phyloP scores from a whole-genome alignment of 2,329 filamentous ascomycete genomes.

The Ustulina deusta region DNA sequence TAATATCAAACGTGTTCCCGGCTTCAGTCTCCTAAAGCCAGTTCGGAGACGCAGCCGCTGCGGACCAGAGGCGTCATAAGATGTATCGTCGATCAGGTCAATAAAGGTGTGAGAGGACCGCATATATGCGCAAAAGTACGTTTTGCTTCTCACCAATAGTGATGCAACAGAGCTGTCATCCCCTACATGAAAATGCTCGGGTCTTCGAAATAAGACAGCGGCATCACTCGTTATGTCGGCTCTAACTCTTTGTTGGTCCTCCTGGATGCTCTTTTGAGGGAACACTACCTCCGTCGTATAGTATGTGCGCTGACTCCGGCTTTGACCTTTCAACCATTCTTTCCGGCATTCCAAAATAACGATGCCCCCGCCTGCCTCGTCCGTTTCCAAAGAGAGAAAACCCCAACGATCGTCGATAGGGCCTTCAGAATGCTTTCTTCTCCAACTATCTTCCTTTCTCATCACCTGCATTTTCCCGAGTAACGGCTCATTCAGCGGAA shows the following conservation, averaged over 20 bases:
- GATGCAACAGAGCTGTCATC: slow-evolving; percentile 57
- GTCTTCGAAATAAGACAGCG: slow-evolving; percentile 39
- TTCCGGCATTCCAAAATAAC: slow-evolving; percentile 76
- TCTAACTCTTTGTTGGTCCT: slow-evolving; percentile 16
- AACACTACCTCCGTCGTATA: slow-evolving; percentile 70
- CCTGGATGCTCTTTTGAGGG: slow-evolving; percentile 36
- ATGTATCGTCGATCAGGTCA: slow-evolving; percentile 68
- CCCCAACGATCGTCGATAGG: slow-evolving; percentile 81
- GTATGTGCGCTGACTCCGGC: slow-evolving; percentile 72
- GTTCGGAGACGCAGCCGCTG: slow-evolving; percentile 62
- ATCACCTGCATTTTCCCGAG: slow-evolving; percentile 55
- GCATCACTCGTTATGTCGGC: slow-evolving; percentile 37
- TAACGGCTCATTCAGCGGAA: slow-evolving; percentile 65
- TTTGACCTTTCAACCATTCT: slow-evolving; percentile 70
- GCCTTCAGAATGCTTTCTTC: slow-evolving; percentile 75
- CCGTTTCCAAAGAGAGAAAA: slow-evolving; percentile 69
- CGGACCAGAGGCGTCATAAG: slow-evolving; percentile 50
- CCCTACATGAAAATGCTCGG: slow-evolving; percentile 62
- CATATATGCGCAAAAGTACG: slow-evolving; percentile 67
- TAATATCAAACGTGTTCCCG: slow-evolving; percentile 27
- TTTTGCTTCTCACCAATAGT: slow-evolving; percentile 65
- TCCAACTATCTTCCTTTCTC: slow-evolving; percentile 66
- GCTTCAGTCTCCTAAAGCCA: slow-evolving; percentile 57
- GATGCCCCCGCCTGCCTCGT: slow-evolving; percentile 69
- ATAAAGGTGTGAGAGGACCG: slow-evolving; percentile 65